Conservation (phyloP, 1,284 basidiomycete genomes). For the Apiotrichum gracile region DNA sequence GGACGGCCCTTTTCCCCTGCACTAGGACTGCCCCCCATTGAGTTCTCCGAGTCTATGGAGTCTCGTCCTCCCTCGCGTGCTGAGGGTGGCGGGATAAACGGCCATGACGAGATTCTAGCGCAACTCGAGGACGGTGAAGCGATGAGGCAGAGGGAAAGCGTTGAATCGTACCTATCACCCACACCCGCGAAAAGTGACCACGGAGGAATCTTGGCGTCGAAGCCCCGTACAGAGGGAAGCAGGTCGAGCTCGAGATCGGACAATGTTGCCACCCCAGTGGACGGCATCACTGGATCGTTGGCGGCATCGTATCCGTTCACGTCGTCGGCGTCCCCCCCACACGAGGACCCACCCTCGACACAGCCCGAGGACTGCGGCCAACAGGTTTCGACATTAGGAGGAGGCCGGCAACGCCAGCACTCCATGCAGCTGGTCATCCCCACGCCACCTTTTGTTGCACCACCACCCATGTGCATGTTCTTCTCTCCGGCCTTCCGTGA, state of each 20-base stretch:
- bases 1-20: slow-evolving; percentile 12
- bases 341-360: too few species aligned
- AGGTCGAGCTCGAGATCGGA: background rate
- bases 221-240: too few species aligned
- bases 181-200: too few species aligned
- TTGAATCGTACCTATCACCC: too few species aligned
- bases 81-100: slow-evolving; percentile 10
- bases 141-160: slow-evolving; percentile 12
- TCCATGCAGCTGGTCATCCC: background rate
- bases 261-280: background rate
- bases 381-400: too few species aligned
- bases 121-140: slow-evolving; percentile 36
- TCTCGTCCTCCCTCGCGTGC: slow-evolving; percentile 6
- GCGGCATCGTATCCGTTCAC: slow-evolving; percentile 14
- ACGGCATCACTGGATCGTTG: background rate
- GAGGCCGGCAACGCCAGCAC: slow-evolving; percentile 3
- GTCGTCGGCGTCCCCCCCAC: too few species aligned
- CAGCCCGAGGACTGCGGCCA: too few species aligned
- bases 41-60: slow-evolving; percentile 6
- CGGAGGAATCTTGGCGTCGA: too few species aligned
- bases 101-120: slow-evolving; percentile 37
- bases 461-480: slow-evolving; percentile 47
- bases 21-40: slow-evolving; percentile 12
- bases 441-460: slow-evolving; percentile 32
- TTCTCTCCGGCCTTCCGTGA: slow-evolving; percentile 39